phyloP scores from a whole-genome alignment of 352 stramenopile species.

The Globisporangium lucens region DNA sequence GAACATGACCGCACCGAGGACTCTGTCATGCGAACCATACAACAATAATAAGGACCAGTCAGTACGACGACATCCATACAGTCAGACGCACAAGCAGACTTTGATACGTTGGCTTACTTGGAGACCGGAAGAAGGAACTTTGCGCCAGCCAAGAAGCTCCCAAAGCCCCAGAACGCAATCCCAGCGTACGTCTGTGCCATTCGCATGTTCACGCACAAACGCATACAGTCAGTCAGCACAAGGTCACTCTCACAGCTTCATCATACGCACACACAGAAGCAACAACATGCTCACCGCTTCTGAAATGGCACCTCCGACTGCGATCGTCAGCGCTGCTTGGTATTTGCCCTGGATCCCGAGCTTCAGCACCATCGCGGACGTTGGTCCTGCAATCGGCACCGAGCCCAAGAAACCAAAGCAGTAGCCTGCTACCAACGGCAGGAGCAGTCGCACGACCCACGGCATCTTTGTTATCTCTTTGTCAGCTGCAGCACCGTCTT shows the following conservation, averaged over 20 bases:
- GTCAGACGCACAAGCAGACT: background rate
- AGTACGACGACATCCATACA: constrained; percentile 1
- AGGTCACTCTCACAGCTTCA: background rate
- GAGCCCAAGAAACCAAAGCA: constrained; percentile 86
- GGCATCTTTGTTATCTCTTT: constrained; percentile 26
- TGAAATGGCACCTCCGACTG: constrained; percentile 76
- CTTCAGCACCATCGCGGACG: constrained; percentile 87
- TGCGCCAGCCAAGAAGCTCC: constrained; percentile 79
- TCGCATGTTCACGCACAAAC: background rate
- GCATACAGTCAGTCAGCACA: constrained; percentile 9
- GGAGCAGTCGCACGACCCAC: constrained; percentile 54
- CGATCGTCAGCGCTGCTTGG: constrained; percentile 70
- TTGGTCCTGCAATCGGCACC: constrained; percentile 78
- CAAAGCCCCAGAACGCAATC: constrained; percentile 89
- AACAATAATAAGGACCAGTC: constrained; percentile 1
- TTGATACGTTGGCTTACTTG: constrained; percentile 47
- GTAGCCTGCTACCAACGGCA: constrained; percentile 76
- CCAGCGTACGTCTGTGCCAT: constrained; percentile 71
- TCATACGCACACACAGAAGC: background rate
- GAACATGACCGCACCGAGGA: constrained; percentile 85
- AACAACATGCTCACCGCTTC: constrained; percentile 51
- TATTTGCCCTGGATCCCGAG: constrained; percentile 88
- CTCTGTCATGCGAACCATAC: constrained; percentile 28
- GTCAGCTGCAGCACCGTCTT: constrained; percentile 9
- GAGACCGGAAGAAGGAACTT: constrained; percentile 82